Base-by-base conservation (phyloP, 176 grass and related monocot species). In the Aegilops longissima region DNA sequence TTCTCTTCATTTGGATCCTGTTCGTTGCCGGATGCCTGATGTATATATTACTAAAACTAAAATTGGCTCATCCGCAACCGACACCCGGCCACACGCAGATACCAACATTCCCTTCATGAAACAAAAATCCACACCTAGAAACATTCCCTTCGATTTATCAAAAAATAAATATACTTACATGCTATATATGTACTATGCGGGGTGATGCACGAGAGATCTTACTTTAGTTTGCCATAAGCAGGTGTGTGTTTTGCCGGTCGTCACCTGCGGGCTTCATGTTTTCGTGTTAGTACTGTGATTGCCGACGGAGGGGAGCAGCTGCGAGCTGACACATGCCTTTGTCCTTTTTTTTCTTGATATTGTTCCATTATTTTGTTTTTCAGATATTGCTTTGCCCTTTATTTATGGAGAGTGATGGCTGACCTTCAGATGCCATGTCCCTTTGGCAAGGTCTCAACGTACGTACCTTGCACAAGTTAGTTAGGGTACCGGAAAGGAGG, bases 381-480 rank as follows among this genome's bases (percentile, higher is more conserved):
- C 36, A 45, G 16, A 70, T 82, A 67, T 72, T 45, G 38, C 33
- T 86, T 83, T 74, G 38, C 24, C 36, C 58, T 73, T 87, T 87
- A 9, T 77, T 16, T 61, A 13, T 59, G 59, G 83, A 90, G 42
- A 66, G 84, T 56, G 89, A 90, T 90, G 89, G 12, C 84, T 90
- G 89, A 90, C 84, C 84, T 83, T 65, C 65, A 78, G 51, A 54
- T 54, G 17, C 5, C 20, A 4, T 70, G 66, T 23, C 83, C 45
- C 56, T 51, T 54, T 59, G 12, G 52, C 54, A 24, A 72, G 31
- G 66, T 24, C 51, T 54, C 51, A 17, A 18, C 51, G 51, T 54
- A 61, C 33, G 61, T 49, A 2, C 76, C 40, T 23, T 73, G 40
- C 75, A 54, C 20, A 84, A 66, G 78, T 75, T 64, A 23, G 51